Evolutionary conservation across 2,329 filamentous ascomycete species (phyloP).

Genomic region (Ciborinia camelliae): DNA sequence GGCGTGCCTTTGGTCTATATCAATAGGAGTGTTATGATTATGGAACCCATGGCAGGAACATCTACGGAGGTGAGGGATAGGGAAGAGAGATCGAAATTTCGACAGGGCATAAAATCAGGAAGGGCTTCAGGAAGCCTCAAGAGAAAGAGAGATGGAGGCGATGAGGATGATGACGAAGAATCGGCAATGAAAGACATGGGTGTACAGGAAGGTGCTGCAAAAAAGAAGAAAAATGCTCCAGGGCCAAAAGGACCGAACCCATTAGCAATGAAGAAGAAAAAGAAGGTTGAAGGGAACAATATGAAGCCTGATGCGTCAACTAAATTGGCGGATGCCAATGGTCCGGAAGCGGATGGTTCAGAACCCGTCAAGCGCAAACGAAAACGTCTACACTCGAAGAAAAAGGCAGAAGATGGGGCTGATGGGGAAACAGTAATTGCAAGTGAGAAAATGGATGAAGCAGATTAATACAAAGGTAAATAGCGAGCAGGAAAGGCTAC

Average conservation of each 20-base stretch:
- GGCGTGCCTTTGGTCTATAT: constrained; percentile 79
- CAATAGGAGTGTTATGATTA: constrained; percentile 72
- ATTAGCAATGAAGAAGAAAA: constrained; percentile 69
- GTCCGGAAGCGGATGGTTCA: constrained; percentile 21
- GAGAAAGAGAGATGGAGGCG: constrained; percentile 38
- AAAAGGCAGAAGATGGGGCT: constrained; percentile 17
- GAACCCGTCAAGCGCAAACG: constrained; percentile 40
- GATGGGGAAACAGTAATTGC: constrained; percentile 16
- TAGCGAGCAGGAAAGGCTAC: not conserved
- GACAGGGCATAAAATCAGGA: constrained; percentile 60
- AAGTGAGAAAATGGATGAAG: constrained; percentile 6
- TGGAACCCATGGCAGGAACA: constrained; percentile 70
- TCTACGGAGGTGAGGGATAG: constrained; percentile 60
- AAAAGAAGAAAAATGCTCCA: constrained; percentile 54
- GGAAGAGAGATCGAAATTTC: constrained; percentile 73
- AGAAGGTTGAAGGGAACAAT: constrained; percentile 35
- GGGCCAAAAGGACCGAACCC: constrained; percentile 70
- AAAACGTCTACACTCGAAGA: constrained; percentile 37
- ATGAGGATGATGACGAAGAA: constrained; percentile 34
- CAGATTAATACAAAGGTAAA: constrained; percentile 7
- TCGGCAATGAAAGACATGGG: constrained; percentile 24
- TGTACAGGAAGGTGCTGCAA: constrained; percentile 32
- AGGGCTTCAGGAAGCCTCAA: constrained; percentile 40
- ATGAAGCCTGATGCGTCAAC: constrained; percentile 27
- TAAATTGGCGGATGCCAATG: constrained; percentile 33